Evolutionary conservation across 345 rosid species (phyloP), one percentile per base, ranked within the genome.

Genomic region (Mercurialis annua): DNA sequence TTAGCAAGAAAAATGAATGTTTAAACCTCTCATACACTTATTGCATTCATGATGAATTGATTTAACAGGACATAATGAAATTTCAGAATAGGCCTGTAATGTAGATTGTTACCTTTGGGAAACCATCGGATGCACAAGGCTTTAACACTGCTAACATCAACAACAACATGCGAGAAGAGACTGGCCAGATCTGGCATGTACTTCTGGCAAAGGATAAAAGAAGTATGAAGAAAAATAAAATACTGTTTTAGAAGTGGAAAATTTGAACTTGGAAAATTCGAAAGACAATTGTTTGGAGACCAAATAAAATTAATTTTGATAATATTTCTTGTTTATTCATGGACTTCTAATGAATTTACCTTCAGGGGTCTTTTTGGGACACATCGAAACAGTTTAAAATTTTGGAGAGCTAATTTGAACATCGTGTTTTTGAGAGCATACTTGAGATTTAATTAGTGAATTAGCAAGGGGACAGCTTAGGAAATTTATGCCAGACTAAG

Each of bases 101-200:
- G 33, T 26, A 61, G 24, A 69, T 4, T 31, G 47, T 78, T 82
- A 88, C 97, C 97, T 81, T 21, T 73, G 8, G 94, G 94, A 70
- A 69, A 84, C 94, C 96, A 92, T 59, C 97, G 88, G 43, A 51
- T 17, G 69, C 96, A 90, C 76, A 92, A 79, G 75, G 89, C 84
- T 70, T 76, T 88, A 65, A 92, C 72, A 57, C 97, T 92, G 82
- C 97, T 90, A 52, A 92, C 97, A 74, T 92, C 97, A 20, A 92
- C 97, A 17, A 92, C 74, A 48, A 78, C 67, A 78, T 89, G 97
- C 47, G 96, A 58, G 78, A 91, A 91, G 53, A 88, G 85, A 51
- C 82, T 66, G 71, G 96, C 91, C 77, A 91, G 76, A 29, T 87
- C 82, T 6, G 96, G 90, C 97, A 91, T 88, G 76, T 86, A 88